Conservation (phyloP, 75 land plant genomes). For the Pseudotsuga menziesii region DNA sequence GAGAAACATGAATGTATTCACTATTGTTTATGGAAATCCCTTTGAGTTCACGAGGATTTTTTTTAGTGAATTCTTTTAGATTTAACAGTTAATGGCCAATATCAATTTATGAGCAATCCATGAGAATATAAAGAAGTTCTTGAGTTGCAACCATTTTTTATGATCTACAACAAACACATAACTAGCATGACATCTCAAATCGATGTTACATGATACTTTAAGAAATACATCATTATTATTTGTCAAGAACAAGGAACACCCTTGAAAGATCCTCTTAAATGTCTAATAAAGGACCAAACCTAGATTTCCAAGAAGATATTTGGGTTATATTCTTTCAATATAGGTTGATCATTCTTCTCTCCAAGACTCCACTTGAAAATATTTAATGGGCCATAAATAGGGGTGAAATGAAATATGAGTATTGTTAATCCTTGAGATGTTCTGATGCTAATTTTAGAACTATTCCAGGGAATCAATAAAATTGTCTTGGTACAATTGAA, state of each 20-base stretch:
- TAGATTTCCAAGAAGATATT: constrained; percentile 95
- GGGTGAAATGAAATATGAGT: constrained; percentile 16
- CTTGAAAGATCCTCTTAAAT: neutral
- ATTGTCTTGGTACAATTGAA: no score
- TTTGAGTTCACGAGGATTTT: constrained; percentile 35
- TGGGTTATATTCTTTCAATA: constrained; percentile 70
- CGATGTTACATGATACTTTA: neutral
- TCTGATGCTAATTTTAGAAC: no score
- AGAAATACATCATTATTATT: neutral
- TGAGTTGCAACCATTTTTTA: constrained; percentile 99
- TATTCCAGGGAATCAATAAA: no score
- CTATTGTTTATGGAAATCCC: constrained; percentile 34
- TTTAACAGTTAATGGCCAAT: constrained; percentile 23
- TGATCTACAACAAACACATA: constrained; percentile 45
- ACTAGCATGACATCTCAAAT: neutral
- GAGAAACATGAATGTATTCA: constrained; percentile 41
- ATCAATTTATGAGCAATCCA: neutral
- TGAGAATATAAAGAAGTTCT: constrained; percentile 7
- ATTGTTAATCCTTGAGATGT: no score
- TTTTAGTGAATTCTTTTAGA: constrained; percentile 29
- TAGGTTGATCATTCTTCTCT: constrained; percentile 32
- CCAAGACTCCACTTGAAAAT: no score
- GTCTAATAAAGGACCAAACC: constrained; percentile 27
- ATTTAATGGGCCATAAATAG: no score
- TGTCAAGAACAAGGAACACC: neutral